Evolutionary conservation across 495 filamentous ascomycete genomes (phyloP), one percentile per base, ranked within the genome.

Genomic region (Penicilliopsis zonata): DNA sequence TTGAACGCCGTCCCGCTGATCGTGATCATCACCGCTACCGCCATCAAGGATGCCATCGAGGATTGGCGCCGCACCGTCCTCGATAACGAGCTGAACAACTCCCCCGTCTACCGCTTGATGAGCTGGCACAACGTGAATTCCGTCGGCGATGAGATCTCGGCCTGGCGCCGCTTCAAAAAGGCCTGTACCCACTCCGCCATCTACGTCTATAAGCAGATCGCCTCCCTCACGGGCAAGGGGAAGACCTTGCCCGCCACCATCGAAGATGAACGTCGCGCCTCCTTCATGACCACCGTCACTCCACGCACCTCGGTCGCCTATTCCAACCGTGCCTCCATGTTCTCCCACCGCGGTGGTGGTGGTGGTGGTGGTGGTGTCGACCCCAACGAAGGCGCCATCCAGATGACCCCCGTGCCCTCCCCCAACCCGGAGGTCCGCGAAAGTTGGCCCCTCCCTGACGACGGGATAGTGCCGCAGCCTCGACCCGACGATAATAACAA

Each of bases 31-130:
- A 61, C 76, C 40, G 69, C 96, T 29, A 99, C 92, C 6, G 76
- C 82, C 3, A 62, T 94, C 44, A 99, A 96, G 59, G 92, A 99
- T 50, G 90, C 79, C n/a, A 82, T 96, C 40, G 92, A 99, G 58
- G 92, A 99, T 65, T 95, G 85, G 67, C 74, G 92, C 36, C 72
- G 92, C 54, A 95, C 86, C 2, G 69, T 86, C 14, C 76, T 94
- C 13, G 92, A 99, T 49, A 93, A 78, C 37, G 83, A 93, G 46
- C 69, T 99, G 32, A 99, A 99, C 61, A 95, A 99, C 44, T 88
- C 92, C 9, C 81, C 88, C 1, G 83, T 95, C 9, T 87, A 99
- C 57, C 72, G 87, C 18, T 61, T 99, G 18, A 57, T 85, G 1
- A 81, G 86, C 35, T 94, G 79, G 76, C 69, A 79, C 43, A 99